Base-by-base conservation (phyloP, 495 filamentous ascomycete genomes). In the Aspergillus leporis region DNA sequence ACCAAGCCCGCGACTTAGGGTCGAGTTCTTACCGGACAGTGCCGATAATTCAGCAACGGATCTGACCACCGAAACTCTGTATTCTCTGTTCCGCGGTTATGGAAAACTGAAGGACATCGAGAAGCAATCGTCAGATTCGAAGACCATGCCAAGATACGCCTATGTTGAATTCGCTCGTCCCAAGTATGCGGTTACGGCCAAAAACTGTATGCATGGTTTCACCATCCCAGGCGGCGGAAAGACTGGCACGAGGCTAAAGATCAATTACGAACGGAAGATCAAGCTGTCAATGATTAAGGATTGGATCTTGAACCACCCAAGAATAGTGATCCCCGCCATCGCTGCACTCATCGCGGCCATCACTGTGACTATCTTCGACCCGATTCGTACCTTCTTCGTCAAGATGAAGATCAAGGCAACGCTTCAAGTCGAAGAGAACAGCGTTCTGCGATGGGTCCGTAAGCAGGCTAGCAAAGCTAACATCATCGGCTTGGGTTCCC, bases 131-230 rank as follows among this genome's bases (percentile, higher is more conserved):
- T 79, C 87, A 3, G 91, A 93, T 62, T 95, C 91, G 13, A 97
- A 96, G 70, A 74, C 90, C 2, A 51, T 89, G 13, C 93, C 93
- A 0, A 86, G 85, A 64, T 96, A 81, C 74, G 91, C 94, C 4
- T 83, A 80, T 47, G 71, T 98, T 21, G 89, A 93, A 59, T 97
- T 93, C 65, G 73, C 80, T 6, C 74, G 78, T 9, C 79, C 88
- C 19, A 82, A 88, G 38, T 86, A 86, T 65, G 84, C 91, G 4
- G 88, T 94, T 53, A 90, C 92, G 82, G 93, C 93, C 9, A 87
- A 89, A 59, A 97, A 95, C 62, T 98, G 93, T 74, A 78, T 97
- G 76, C 95, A 98, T 71, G 95, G 94, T 0, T 91, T 88, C 61
- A 78, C 79, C 4, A 79, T 95, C 4, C 67, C 78, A 0, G 87